Evolutionary conservation across 192 early-diverging fungal genomes (phyloP), one percentile per base, ranked within the genome.

Genomic region (Backusella sp.): DNA sequence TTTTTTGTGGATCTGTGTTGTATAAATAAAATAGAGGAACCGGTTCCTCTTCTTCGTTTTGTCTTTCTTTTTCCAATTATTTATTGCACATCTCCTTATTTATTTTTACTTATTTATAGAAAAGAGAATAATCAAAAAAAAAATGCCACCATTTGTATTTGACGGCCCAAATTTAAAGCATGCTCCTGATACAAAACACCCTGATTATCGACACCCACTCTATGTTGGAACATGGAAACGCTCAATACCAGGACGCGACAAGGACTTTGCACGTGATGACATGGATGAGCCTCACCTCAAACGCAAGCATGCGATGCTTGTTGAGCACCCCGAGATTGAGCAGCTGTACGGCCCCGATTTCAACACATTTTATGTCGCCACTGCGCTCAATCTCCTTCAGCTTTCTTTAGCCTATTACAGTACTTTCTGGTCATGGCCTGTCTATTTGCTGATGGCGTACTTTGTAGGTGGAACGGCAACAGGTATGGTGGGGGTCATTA

Each of bases 231-330:
- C 90, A 72, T 95, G 94, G 94, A 85, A 89, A 78, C 89, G 91
- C 42, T 95, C 94, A 5, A 87, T 94, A 30, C 93, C 94, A 14
- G 79, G 86, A 6, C 70, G 85, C 7, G 90, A 95, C 76, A 86
- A 91, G 74, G 89, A 91, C 74, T 86, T 94, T 73, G 91, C 94
- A 70, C 89, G 85, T 76, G 94, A 96, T 83, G 89, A 95, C 82
- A 85, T 92, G 83, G 97, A 98, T 82, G 97, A 98, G 84, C 97
- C 97, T 36, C 97, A 98, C 81, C 86, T 91, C 82, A 94, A 94
- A 83, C 92, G 97, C 76, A 94, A 95, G 84, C 82, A 91, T 56
- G 90, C 91, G 74, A 96, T 98, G 75, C 87, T 98, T 44, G 84
- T 88, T 44, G 88, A 91, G 77, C 87, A 98, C 76, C 97, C 97